Base-by-base conservation (phyloP, 2,329 filamentous ascomycete species). In the Penicillium sp. region DNA sequence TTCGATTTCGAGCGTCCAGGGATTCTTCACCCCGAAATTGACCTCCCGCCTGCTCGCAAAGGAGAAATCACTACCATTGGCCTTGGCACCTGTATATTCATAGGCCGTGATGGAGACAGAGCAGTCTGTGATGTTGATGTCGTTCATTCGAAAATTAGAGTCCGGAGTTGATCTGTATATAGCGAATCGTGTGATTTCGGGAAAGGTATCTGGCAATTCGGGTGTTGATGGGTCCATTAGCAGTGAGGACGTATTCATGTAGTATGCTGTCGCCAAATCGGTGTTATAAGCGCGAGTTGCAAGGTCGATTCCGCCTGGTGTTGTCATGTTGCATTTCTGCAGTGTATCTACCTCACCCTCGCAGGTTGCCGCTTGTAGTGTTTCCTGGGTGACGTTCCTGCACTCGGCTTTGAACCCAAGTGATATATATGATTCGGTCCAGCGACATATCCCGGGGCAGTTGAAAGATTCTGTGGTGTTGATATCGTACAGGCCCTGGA, bases 401-500 rank as follows among this genome's bases (percentile, higher is more conserved):
- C 55, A 58, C 33, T 46, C 23, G 24, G 42, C 7, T 18, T 46
- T 58, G 49, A 55, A 58, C 34, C 55, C 55, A 18, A 58, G 52
- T 27, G 55, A 53, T 32, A 53, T 39, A 15, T 58, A 55, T 41
- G 49, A 43, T 40, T n/a, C 49, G 12, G 21, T 41, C 55, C 55
- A 58, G 10, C 41, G 43, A 46, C 55, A 58, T 15, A 24, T 8
- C n/a, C 55, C 52, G 12, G 55, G 50, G 43, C 55, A 58, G 15
- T 21, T 39, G 49, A 58, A 58, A 30, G 46, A n/a, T 34, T 52
- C 52, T 32, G 49, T 13, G 29, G 21, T 36, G n/a, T 51, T 49
- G 52, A 58, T 44, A 8, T 43, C 52, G 30, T 51, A 55, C 2
- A 58, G 24, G 18, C 55, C 52, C 34, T 51, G 49, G 29, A 53